Conservation (phyloP, 2,329 filamentous ascomycete species). For the Cladophialophora immunda region DNA sequence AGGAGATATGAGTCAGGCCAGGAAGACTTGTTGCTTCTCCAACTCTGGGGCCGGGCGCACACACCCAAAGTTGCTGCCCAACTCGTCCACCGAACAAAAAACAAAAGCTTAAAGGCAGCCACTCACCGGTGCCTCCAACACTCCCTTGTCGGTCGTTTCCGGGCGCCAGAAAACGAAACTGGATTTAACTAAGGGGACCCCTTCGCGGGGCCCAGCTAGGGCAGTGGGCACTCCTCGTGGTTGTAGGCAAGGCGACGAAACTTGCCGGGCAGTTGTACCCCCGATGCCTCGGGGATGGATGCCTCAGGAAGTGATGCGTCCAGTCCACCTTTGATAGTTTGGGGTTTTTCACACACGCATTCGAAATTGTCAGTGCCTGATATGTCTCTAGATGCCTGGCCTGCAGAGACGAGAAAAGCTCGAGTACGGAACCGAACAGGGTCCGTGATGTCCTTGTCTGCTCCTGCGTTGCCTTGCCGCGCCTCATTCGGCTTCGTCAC, state of each 20-base stretch:
- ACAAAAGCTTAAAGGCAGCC: slow-evolving; percentile 2
- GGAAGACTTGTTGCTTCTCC: neutral
- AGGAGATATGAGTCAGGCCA: neutral
- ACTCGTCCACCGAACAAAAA: slow-evolving; percentile 3
- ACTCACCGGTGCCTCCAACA: slow-evolving; percentile 17
- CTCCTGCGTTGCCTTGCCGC: neutral
- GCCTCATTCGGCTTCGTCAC: neutral
- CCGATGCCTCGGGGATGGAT: neutral
- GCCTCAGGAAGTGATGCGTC: neutral
- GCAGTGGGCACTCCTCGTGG: neutral
- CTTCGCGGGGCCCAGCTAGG: neutral
- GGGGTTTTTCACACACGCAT: neutral
- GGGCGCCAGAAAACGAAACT: slow-evolving; percentile 27
- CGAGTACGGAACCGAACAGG: neutral
- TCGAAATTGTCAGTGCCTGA: slow-evolving; percentile 3
- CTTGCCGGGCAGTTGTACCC: neutral
- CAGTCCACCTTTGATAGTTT: too few relatives aligned
- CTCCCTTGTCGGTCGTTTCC: slow-evolving; percentile 26
- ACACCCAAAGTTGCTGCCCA: slow-evolving; percentile 29
- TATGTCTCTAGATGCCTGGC: neutral
- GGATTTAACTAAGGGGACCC: neutral
- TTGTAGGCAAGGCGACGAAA: neutral
- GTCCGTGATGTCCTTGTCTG: neutral
- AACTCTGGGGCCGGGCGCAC: slow-evolving; percentile 1
- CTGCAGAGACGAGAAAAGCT: neutral